Evolutionary conservation across 192 early-diverging fungal genomes (phyloP).

Genomic region (Gonapodya prolifera): DNA sequence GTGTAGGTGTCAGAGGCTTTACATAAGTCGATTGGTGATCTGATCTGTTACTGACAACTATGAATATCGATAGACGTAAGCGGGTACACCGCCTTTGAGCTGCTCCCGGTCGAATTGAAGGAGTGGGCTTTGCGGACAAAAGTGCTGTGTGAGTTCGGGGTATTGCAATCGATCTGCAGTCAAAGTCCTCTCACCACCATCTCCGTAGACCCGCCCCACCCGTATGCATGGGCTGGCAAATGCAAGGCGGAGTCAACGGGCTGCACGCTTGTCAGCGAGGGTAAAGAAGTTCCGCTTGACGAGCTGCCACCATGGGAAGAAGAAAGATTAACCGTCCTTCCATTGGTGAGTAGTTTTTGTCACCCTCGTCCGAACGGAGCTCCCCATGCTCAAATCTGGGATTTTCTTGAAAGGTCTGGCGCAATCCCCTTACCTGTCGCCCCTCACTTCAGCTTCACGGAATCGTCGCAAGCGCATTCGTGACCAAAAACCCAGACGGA

Average conservation of each 20-base stretch:
- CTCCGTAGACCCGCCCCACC: background rate
- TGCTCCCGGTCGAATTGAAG: background rate
- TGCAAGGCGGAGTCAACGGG: background rate
- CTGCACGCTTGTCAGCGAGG: background rate
- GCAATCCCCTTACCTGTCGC: background rate
- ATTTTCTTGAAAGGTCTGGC: background rate
- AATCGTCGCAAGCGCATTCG: background rate
- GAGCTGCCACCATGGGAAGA: background rate
- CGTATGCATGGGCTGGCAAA: background rate
- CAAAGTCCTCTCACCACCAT: too few relatives aligned
- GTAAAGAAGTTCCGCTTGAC: background rate
- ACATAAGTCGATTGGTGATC: too few relatives aligned
- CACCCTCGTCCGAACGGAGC: too few relatives aligned
- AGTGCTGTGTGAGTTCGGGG: background rate
- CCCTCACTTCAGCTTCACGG: background rate
- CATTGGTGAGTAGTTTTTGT: background rate
- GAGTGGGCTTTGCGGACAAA: background rate
- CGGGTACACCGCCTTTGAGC: background rate
- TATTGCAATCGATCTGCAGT: too few relatives aligned
- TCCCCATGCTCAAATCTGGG: too few relatives aligned
- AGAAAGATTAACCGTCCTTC: background rate
- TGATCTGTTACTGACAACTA: too few relatives aligned
- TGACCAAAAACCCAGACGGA: background rate
- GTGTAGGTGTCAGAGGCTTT: too few relatives aligned
- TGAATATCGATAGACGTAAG: background rate